Conservation (phyloP, 768 basidiomycete species). For the Hericium erinaceus region DNA sequence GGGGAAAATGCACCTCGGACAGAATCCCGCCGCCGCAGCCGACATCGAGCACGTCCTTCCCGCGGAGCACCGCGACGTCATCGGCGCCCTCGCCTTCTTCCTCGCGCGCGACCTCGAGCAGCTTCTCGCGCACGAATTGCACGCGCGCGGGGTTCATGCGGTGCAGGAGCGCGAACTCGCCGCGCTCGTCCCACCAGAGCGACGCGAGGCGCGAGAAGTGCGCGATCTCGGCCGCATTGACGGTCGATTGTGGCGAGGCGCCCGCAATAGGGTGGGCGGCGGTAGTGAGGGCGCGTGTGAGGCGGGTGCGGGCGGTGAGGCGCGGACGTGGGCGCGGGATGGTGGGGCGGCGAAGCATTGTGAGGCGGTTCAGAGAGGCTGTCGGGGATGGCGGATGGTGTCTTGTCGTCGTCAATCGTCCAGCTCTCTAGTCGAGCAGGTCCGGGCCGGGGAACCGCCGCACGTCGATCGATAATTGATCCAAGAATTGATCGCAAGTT, state of each 20-base stretch:
- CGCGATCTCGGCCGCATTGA: conserved; percentile 75
- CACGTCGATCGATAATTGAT: no score
- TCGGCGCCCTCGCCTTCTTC: conserved; percentile 30
- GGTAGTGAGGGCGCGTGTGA: not conserved
- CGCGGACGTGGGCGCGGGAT: not conserved
- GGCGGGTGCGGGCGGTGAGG: not conserved
- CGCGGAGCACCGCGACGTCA: conserved; percentile 35
- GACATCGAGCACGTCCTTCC: conserved; percentile 74
- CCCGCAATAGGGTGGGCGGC: not conserved
- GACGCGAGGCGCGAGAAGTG: conserved; percentile 85
- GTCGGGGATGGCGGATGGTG: no score
- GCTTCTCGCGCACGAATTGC: conserved; percentile 71
- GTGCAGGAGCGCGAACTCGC: conserved; percentile 84
- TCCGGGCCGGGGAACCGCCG: no score
- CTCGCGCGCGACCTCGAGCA: conserved; percentile 54
- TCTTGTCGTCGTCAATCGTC: no score
- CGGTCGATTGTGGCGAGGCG: conserved; percentile 26
- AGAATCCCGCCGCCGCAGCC: conserved; percentile 95
- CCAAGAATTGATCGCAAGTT: no score
- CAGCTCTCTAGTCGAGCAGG: no score
- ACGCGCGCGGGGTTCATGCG: conserved; percentile 91
- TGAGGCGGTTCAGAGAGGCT: not conserved
- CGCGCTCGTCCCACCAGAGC: conserved; percentile 94
- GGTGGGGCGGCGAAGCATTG: not conserved
- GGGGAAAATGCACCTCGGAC: conserved; percentile 58